Base-by-base conservation (phyloP, 805 yeast species). In the Maudiozyma saulgeensis region DNA sequence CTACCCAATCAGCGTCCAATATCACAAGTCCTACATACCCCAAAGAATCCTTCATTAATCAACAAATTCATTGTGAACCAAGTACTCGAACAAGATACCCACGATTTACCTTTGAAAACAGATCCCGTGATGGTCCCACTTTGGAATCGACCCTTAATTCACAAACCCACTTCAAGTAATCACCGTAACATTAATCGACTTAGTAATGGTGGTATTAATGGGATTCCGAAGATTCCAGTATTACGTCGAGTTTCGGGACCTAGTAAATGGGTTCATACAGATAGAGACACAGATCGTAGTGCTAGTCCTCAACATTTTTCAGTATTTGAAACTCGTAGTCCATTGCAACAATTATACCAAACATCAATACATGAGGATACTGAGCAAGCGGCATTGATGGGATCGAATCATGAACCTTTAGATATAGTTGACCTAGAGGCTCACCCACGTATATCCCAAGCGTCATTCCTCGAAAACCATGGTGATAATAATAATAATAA, bases 11-110 rank as follows among this genome's bases (percentile, higher is more conserved):
- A 19, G 9, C 18, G 32, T 38, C 23, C 45, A 11, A 49, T 45
- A 16, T 45, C 43, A 31, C 38, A 35, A 35, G 9, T 35, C 18
- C 4, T 35, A n/a, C 52, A 44, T 34, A 12, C 47, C 15, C 54
- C 54, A 11, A 38, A 49, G 45, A 56, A 57, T 34, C 58, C 57
- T 2, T 61, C 64, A 6, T 43, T 57, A 25, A 42, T 58, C 39
- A 55, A 51, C 37, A 55, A 55, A 19, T 43, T 54, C n/a, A 40
- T 57, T 18, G 23, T 42, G 16, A 40, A 48, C 53, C 39, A 55
- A 58, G 6, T 44, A 49, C 9, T 43, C 42, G 35, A 49, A 35
- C 6, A 31, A 34, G 34, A 43, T 25, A n/a, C 31, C 3, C 34
- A 5, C 11, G 25, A n/a, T 41, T 31, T 12, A 16, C 38, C 9